A percentile compares a stretch with the other conserved stretches of the same genome.
Evolutionary conservation across 768 basidiomycete species (phyloP).

Genomic region (Suillus discolor): DNA sequence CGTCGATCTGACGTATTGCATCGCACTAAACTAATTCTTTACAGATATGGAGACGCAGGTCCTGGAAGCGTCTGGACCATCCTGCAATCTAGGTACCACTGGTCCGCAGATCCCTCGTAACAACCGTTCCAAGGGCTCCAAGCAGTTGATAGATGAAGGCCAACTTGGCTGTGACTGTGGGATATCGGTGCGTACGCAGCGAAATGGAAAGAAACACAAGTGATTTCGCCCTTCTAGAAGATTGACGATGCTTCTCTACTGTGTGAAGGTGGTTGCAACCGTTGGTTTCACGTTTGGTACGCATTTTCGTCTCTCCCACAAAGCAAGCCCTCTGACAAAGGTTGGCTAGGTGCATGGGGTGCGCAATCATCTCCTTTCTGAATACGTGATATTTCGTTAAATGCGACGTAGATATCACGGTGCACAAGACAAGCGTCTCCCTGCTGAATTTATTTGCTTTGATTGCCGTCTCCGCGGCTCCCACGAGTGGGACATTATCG

Average conservation of each 20-base stretch:
- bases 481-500: conserved; percentile 70
- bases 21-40: background rate
- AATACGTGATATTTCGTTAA: background rate
- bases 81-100: conserved; percentile 10
- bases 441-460: conserved; percentile 67
- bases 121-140: conserved; percentile 14
- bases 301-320: conserved; percentile 19
- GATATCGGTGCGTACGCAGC: conserved; percentile 44
- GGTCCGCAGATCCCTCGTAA: conserved; percentile 1
- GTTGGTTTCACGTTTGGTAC: conserved; percentile 80
- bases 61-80: conserved; percentile 16
- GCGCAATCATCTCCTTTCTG: background rate
- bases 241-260: conserved; percentile 56
- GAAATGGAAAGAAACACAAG: background rate
- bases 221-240: conserved; percentile 32
- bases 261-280: conserved; percentile 74
- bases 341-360: conserved; percentile 43
- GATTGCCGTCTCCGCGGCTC: conserved; percentile 74
- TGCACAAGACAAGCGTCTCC: conserved; percentile 56
- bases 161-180: conserved; percentile 73
- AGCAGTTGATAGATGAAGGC: conserved; percentile 33
- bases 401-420: conserved; percentile 58
- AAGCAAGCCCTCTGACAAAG: background rate
- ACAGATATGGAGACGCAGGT: conserved; percentile 38
- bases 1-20: background rate